Evolutionary conservation across 257 asterid species (phyloP), one percentile per base, ranked within the genome.

Genomic region (Coffea canephora): DNA sequence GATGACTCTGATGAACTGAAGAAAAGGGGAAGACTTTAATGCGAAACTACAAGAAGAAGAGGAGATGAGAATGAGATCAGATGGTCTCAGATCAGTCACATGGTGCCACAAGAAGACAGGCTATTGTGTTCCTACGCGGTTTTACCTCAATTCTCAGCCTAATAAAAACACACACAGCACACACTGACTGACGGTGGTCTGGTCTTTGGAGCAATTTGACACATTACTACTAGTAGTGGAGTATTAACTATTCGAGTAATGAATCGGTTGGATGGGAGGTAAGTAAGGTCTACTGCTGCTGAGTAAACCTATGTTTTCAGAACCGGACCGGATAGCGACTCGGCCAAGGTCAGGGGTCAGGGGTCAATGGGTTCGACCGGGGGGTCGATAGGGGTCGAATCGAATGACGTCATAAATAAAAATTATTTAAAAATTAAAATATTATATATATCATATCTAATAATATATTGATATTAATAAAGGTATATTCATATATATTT

Each of bases 101-200:
- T 81, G 85, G 83, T 34, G 43, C 83, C 69, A 16, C 71, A 36
- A 77, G 76, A 36, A 77, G 76, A 77, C 78, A 73, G 7, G 76
- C 80, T 25, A 36, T 67, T 45, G 27, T 4, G 13, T 8, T 68
- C 12, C 75, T 59, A 84, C 85, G 85, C 85, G 81, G 77, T 84
- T 84, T 74, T 71, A 46, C 77, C 31, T 48, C 62, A 18, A 3
- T 69, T 52, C 48, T 34, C 16, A 7, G 27, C 36, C 62, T 31
- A 27, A 59, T 27, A 15, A 27, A 27, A 48, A 45, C 39, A 45
- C 14, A 50, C 5, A 48, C 34, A 48, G 5, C 57, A 70, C 69
- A 7, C 69, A 27, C 11, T 31, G 4, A 31, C 31, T 4, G 4
- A 3, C 6, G 39, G 8, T 34, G 3, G 0, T 9, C 19, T 23